Conservation (phyloP, 1,284 basidiomycete species). For the Ganoderma leucocontextum region DNA sequence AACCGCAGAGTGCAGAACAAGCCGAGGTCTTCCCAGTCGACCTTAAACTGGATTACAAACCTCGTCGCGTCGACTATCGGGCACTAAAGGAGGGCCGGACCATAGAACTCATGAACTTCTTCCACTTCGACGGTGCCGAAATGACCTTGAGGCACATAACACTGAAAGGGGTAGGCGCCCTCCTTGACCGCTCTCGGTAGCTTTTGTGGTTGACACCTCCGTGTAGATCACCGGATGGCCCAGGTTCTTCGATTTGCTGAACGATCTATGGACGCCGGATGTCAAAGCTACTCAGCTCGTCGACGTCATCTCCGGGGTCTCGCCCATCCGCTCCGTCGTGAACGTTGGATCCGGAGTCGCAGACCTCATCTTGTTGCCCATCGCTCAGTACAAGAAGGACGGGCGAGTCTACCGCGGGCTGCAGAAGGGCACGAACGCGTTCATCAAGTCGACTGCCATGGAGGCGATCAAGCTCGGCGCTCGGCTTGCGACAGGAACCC, state of each 20-base stretch:
- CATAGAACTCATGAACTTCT: constrained; percentile 99
- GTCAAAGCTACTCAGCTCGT: constrained; percentile 98
- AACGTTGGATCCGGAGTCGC: constrained; percentile 97
- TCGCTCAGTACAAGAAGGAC: constrained; percentile 97
- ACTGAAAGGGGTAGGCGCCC: constrained; percentile 79
- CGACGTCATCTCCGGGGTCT: constrained; percentile 96
- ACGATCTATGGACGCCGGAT: constrained; percentile 99
- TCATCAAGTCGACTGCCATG: constrained; percentile 92
- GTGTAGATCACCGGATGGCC: constrained; percentile 88
- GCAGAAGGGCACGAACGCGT: constrained; percentile 93
- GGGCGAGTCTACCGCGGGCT: constrained; percentile 92
- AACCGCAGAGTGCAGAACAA: constrained; percentile 61
- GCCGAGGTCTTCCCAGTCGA: constrained; percentile 91
- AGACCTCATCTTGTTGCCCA: constrained; percentile 93
- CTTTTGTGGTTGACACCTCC: constrained; percentile 17
- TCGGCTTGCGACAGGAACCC: constrained; percentile 93
- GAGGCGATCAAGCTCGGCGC: constrained; percentile 98
- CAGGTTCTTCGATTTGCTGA: constrained; percentile 87
- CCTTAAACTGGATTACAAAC: constrained; percentile 98
- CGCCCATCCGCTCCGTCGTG: constrained; percentile 94
- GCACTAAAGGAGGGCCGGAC: constrained; percentile 92
- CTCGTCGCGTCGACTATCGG: constrained; percentile 93
- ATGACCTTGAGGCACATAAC: constrained; percentile 97
- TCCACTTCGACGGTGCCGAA: constrained; percentile 98
- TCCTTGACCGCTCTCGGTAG: background rate